A percentile compares a stretch with the other conserved stretches of the same genome.
Conservation (phyloP, 2,329 filamentous ascomycete genomes). For the Diaporthe velutina region DNA sequence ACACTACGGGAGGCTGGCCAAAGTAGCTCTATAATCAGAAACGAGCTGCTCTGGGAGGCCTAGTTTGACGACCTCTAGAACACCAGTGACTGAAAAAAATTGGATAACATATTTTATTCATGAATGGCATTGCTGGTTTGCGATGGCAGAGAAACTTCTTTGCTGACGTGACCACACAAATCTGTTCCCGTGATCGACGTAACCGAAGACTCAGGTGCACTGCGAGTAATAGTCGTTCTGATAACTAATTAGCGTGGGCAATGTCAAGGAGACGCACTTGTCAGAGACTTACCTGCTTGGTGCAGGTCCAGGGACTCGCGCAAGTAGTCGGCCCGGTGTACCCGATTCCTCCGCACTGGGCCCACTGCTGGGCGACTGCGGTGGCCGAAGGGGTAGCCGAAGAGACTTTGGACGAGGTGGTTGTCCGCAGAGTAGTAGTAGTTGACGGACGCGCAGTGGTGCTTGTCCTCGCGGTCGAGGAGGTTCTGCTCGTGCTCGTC, state of each 20-base stretch:
- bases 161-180: too few species aligned
- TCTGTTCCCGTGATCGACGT: neutral
- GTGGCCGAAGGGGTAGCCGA: constrained; percentile 7
- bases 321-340: neutral
- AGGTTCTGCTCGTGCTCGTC: constrained; percentile 9
- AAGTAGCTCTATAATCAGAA: neutral
- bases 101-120: neutral
- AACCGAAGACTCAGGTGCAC: neutral
- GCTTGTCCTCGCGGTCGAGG: neutral
- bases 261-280: too few species aligned
- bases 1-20: neutral
- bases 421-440: neutral
- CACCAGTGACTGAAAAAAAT: neutral
- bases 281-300: constrained; percentile 16
- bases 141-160: neutral
- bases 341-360: constrained; percentile 9
- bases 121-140: neutral
- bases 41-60: too few species aligned
- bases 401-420: neutral
- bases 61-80: neutral
- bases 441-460: neutral
- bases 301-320: constrained; percentile 9
- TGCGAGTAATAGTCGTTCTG: constrained; percentile 18
- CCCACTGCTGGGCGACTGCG: constrained; percentile 1
- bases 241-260: neutral